These are phyloP conservation scores for Lentinula sp. DNA, from an alignment of 768 basidiomycete genomes.

Conservation along the genomic window DNA sequence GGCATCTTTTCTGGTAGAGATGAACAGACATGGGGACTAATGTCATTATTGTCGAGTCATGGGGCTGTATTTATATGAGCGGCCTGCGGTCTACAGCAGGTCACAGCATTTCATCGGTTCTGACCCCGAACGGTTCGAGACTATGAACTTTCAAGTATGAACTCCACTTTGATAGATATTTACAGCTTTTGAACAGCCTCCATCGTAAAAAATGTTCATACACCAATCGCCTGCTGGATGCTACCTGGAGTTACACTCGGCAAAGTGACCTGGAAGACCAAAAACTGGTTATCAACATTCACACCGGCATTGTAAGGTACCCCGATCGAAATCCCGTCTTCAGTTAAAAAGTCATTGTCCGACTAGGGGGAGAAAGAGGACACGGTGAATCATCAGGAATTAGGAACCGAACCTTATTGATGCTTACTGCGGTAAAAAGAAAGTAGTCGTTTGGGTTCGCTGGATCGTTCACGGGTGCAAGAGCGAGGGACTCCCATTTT, in stretches of 20 bases:
- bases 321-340: conserved; percentile 45
- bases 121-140: no score
- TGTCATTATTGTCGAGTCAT: not conserved
- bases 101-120: no score
- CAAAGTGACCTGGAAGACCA: conserved; percentile 58
- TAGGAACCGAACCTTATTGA: no score
- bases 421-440: conserved; percentile 52
- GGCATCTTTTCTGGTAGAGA: not conserved
- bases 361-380: conserved; percentile 5
- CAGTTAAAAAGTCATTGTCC: conserved; percentile 61
- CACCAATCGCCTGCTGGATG: conserved; percentile 8
- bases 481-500: conserved; percentile 64
- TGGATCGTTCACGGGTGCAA: conserved; percentile 47
- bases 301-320: conserved; percentile 45
- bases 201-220: not conserved
- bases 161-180: no score
- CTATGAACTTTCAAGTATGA: no score
- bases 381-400: not conserved
- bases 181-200: no score
- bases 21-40: not conserved
- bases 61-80: no score
- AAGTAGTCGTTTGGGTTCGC: conserved; percentile 60
- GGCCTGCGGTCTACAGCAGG: no score
- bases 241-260: conserved; percentile 23
- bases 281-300: conserved; percentile 56